Percentiles rank a stretch among this genome's conserved stretches.
phyloP scores from a whole-genome alignment of 2,329 filamentous ascomycete species.

The Neonectria punicea region DNA sequence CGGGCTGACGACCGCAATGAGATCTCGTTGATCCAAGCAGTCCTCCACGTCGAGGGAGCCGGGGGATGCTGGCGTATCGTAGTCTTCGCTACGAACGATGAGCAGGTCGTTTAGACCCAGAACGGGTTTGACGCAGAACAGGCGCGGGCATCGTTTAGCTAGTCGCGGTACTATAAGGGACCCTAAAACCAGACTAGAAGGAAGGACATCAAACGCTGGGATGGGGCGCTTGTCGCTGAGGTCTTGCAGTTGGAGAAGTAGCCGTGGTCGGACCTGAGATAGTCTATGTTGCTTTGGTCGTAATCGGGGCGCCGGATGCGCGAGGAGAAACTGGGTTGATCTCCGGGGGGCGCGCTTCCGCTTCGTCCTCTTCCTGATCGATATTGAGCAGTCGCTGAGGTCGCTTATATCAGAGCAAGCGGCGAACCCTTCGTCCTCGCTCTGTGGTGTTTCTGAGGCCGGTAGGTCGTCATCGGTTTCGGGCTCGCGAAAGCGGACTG shows the following conservation, averaged over 20 bases:
- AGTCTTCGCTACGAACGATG: slow-evolving; percentile 76
- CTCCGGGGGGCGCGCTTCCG: slow-evolving; percentile 61
- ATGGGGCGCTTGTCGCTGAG: slow-evolving; percentile 70
- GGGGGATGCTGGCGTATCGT: slow-evolving; percentile 50
- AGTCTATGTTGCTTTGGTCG: slow-evolving; percentile 72
- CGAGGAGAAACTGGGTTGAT: slow-evolving; percentile 73
- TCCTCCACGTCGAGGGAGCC: slow-evolving; percentile 56
- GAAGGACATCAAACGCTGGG: slow-evolving; percentile 79
- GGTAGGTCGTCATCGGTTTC: slow-evolving; percentile 43
- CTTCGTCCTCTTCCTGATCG: slow-evolving; percentile 50
- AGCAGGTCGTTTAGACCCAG: slow-evolving; percentile 77
- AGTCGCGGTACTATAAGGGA: slow-evolving; percentile 68
- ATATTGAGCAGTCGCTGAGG: slow-evolving; percentile 58
- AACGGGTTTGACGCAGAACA: slow-evolving; percentile 71
- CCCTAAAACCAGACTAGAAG: slow-evolving; percentile 68
- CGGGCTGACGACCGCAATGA: slow-evolving; percentile 77
- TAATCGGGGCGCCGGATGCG: slow-evolving; percentile 71
- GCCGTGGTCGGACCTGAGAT: slow-evolving; percentile 72
- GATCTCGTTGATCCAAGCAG: slow-evolving; percentile 58
- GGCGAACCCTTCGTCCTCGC: slow-evolving; percentile 60
- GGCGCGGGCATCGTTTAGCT: slow-evolving; percentile 68
- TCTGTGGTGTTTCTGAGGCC: slow-evolving; percentile 39
- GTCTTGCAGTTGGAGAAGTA: slow-evolving; percentile 78
- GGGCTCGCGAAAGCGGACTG: slow-evolving; percentile 59
- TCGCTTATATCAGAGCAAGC: slow-evolving; percentile 56